Evolutionary conservation across 192 early-diverging fungal genomes (phyloP).

Genomic region (Coemansia sp.): DNA sequence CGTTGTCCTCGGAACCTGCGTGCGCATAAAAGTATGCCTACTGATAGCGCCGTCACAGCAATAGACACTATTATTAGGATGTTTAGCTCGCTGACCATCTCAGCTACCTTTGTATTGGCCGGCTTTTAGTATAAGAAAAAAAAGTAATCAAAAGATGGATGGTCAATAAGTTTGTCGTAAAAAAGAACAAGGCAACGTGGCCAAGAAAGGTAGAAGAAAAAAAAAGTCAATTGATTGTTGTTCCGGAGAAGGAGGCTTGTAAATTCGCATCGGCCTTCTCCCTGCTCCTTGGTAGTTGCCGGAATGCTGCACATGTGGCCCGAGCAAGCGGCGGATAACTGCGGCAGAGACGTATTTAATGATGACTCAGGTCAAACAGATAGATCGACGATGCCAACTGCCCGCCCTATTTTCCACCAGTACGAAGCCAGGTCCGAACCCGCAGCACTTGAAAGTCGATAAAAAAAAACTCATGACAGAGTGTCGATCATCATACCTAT

Average conservation of each 20-base stretch:
- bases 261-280: neutral
- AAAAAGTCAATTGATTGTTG: neutral
- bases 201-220: neutral
- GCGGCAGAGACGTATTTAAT: neutral
- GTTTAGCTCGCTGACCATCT: conserved; percentile 29
- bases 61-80: conserved; percentile 34
- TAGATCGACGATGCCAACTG: neutral
- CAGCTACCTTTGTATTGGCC: neutral
- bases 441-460: neutral
- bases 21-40: conserved; percentile 19
- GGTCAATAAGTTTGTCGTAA: too few species aligned
- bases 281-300: neutral
- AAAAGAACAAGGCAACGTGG: neutral
- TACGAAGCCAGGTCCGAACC: neutral
- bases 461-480: neutral
- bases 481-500: neutral
- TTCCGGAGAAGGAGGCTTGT: neutral
- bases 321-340: neutral
- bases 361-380: neutral
- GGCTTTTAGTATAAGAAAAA: neutral
- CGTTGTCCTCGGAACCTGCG: conserved; percentile 35
- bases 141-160: neutral
- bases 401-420: conserved; percentile 5
- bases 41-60: conserved; percentile 17
- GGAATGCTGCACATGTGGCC: neutral